These are phyloP conservation scores for Gomphus bonarii DNA, from an alignment of 1,284 basidiomycete species.

Conservation along the genomic window DNA sequence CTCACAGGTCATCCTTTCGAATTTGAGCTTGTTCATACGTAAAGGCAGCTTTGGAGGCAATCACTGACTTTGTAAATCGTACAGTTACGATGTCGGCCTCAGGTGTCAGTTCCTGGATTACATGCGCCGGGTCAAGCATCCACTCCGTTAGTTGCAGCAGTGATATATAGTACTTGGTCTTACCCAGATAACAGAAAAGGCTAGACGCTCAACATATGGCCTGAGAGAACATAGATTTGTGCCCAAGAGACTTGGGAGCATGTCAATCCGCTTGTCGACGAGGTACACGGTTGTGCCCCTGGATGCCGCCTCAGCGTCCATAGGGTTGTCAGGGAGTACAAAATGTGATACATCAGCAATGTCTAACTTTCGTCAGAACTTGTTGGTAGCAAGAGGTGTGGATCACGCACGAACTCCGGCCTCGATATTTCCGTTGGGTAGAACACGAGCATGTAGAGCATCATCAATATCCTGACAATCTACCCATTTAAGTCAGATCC, in stretches of 20 bases:
- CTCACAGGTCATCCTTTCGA: constrained; percentile 86
- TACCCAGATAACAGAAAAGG: constrained; percentile 96
- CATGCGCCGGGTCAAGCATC: background rate
- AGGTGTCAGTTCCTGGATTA: constrained; percentile 66
- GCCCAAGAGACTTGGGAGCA: constrained; percentile 90
- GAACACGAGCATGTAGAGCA: constrained; percentile 83
- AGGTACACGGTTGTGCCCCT: constrained; percentile 97
- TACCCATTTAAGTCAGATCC: constrained; percentile 19
- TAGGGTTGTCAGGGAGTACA: constrained; percentile 87
- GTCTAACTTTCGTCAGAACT: constrained; percentile 40
- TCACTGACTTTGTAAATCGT: constrained; percentile 92
- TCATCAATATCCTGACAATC: constrained; percentile 99
- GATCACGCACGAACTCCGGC: constrained; percentile 87
- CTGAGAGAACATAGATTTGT: constrained; percentile 95
- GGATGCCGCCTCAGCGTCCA: constrained; percentile 94
- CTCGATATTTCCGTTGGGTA: constrained; percentile 94
- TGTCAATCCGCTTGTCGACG: constrained; percentile 98
- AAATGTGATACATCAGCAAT: constrained; percentile 99
- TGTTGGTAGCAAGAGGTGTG: background rate
- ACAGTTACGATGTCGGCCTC: constrained; percentile 87
- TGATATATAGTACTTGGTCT: constrained; percentile 19
- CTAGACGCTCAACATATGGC: constrained; percentile 88
- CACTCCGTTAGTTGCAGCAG: background rate
- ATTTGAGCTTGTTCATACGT: constrained; percentile 96
- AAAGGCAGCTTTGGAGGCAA: constrained; percentile 93